A percentile compares a stretch with the other conserved stretches of the same genome.
These are phyloP conservation scores for Coemansia sp. DNA, from an alignment of 192 early-diverging fungal genomes.

Conservation along the genomic window DNA sequence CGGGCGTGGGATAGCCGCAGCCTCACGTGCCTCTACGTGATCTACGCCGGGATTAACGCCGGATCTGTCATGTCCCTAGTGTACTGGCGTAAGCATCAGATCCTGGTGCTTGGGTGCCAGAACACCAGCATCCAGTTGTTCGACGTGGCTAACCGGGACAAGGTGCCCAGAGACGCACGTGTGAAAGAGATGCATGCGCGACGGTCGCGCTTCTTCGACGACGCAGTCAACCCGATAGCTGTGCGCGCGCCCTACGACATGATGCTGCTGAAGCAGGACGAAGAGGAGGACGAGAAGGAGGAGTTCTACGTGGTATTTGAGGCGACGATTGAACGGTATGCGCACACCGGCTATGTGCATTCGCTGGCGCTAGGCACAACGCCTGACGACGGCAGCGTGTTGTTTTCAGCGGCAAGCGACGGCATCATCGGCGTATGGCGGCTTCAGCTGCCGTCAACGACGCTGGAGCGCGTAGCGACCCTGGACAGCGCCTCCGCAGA, in stretches of 20 bases:
- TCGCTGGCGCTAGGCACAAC: constrained; percentile 59
- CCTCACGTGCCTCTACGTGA: constrained; percentile 62
- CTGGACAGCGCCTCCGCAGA: constrained; percentile 16
- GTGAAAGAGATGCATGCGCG: constrained; percentile 26
- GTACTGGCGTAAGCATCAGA: constrained; percentile 58
- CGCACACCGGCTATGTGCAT: constrained; percentile 78
- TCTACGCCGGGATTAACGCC: constrained; percentile 71
- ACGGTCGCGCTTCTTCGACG: constrained; percentile 43
- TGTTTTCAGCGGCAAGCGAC: constrained; percentile 67
- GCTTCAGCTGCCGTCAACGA: background rate
- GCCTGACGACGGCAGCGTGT: constrained; percentile 26
- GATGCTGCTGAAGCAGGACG: constrained; percentile 13
- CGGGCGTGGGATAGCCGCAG: constrained; percentile 69
- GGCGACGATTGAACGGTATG: constrained; percentile 58
- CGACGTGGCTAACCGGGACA: constrained; percentile 29
- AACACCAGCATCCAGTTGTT: constrained; percentile 75
- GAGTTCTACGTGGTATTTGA: constrained; percentile 63
- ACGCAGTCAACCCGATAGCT: constrained; percentile 8
- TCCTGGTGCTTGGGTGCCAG: constrained; percentile 73
- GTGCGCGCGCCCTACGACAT: constrained; percentile 31
- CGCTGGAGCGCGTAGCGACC: constrained; percentile 27
- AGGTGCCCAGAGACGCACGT: constrained; percentile 1
- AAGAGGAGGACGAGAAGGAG: constrained; percentile 9
- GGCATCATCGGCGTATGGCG: constrained; percentile 64
- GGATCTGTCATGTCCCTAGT: constrained; percentile 72